A percentile compares a stretch with the other conserved stretches of the same genome.
Conservation (phyloP, 805 yeast species). For the Priceomyces melissophilus region DNA sequence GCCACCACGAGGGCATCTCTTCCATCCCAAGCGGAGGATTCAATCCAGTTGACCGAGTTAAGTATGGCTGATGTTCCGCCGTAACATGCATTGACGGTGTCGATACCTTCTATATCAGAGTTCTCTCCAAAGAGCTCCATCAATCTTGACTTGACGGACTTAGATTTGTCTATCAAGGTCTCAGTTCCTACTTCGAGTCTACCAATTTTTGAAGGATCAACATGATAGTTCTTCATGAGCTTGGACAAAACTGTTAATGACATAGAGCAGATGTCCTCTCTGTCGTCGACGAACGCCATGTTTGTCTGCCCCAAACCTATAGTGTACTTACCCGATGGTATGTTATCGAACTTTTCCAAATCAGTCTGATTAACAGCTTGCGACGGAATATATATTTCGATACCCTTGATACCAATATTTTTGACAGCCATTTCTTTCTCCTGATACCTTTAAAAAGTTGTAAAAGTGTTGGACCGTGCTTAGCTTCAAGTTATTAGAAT, state of each 20-base stretch:
- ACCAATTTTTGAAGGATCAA: constrained; percentile 80
- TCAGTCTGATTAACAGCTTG: constrained; percentile 77
- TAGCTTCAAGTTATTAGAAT: no score
- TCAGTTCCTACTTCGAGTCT: constrained; percentile 98
- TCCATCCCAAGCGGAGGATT: constrained; percentile 96
- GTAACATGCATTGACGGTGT: constrained; percentile 94
- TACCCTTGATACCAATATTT: constrained; percentile 97
- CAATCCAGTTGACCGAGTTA: constrained; percentile 94
- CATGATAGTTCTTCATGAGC: constrained; percentile 73
- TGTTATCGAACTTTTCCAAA: constrained; percentile 78
- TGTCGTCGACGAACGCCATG: constrained; percentile 95
- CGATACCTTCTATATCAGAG: constrained; percentile 91
- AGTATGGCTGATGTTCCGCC: constrained; percentile 97
- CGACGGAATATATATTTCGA: constrained; percentile 84
- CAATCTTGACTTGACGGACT: constrained; percentile 91
- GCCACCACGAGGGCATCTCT: constrained; percentile 95
- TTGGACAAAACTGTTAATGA: constrained; percentile 82
- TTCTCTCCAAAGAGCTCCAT: constrained; percentile 91
- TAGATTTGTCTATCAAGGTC: constrained; percentile 93
- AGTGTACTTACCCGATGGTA: constrained; percentile 93
- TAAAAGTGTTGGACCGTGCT: no score
- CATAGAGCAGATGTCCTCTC: constrained; percentile 95
- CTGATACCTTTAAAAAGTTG: not conserved
- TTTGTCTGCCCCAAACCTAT: constrained; percentile 98
- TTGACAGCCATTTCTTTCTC: constrained; percentile 19